Evolutionary conservation across 2,329 filamentous ascomycete genomes (phyloP).

Genomic region (Aspergillus clavatus): DNA sequence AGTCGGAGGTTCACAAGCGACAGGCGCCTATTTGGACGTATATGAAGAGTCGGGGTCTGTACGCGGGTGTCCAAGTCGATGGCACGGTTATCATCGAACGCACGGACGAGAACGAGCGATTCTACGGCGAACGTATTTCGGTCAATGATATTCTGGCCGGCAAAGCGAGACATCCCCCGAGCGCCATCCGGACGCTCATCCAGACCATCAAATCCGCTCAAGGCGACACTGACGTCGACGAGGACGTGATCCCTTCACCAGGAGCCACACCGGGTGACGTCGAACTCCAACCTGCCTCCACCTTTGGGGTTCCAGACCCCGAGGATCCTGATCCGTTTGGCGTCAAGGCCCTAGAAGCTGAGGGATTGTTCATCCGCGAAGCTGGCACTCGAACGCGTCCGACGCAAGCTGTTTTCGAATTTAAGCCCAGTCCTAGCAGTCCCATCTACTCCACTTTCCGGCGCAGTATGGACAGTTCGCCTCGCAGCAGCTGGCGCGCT

Average conservation of each 20-base stretch:
- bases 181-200: constrained; percentile 58
- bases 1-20: constrained; percentile 63
- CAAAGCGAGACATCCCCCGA: constrained; percentile 54
- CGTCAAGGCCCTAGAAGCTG: constrained; percentile 75
- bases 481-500: constrained; percentile 58
- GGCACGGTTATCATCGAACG: constrained; percentile 82
- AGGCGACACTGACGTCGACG: constrained; percentile 71
- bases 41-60: constrained; percentile 83
- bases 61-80: constrained; percentile 80
- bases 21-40: constrained; percentile 75
- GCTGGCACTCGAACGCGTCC: constrained; percentile 74
- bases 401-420: constrained; percentile 75
- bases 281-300: constrained; percentile 45
- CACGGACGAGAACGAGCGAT: constrained; percentile 80
- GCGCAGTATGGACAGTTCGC: constrained; percentile 64
- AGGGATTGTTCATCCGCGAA: constrained; percentile 83
- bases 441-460: constrained; percentile 59
- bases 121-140: constrained; percentile 66
- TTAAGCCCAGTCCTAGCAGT: constrained; percentile 69
- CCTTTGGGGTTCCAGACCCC: constrained; percentile 71
- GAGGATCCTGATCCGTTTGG: constrained; percentile 91
- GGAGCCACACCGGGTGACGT: constrained; percentile 73
- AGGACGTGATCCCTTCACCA: constrained; percentile 58
- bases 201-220: constrained; percentile 86
- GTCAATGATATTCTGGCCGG: constrained; percentile 61